These are phyloP conservation scores for Alisma plantagoaquatica DNA, from an alignment of 106 monocot species.

Conservation along the genomic window DNA sequence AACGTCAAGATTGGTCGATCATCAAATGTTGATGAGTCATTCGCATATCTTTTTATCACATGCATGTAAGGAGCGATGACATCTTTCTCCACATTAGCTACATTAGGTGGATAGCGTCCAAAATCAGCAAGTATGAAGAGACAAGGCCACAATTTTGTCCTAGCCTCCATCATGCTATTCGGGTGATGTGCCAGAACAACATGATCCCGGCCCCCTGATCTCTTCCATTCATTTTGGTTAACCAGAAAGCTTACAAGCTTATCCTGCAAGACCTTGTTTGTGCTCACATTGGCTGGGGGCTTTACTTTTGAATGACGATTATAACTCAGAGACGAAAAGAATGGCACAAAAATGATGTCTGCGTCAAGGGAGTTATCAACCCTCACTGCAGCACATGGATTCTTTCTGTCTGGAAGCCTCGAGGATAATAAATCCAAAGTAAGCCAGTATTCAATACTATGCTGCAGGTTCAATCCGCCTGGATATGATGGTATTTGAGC, in stretches of 20 bases:
- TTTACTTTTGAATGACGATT: constrained; percentile 45
- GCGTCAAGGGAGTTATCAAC: constrained; percentile 46
- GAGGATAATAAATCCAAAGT: constrained; percentile 66
- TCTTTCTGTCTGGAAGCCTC: constrained; percentile 8
- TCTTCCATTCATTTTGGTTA: constrained; percentile 52
- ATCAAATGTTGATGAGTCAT: constrained; percentile 53
- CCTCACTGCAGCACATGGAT: constrained; percentile 40
- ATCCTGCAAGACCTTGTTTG: constrained; percentile 44
- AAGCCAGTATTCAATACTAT: constrained; percentile 83
- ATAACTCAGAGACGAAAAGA: constrained; percentile 78
- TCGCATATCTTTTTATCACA: constrained; percentile 31
- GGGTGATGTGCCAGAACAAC: constrained; percentile 76
- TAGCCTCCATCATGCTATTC: constrained; percentile 67
- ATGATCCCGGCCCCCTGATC: constrained; percentile 56
- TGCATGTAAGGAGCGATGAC: constrained; percentile 81
- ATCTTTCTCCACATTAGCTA: constrained; percentile 81
- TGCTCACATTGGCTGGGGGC: constrained; percentile 27
- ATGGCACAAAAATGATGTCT: constrained; percentile 68
- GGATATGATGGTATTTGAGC: constrained; percentile 38
- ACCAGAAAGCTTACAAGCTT: constrained; percentile 37
- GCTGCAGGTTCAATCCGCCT: constrained; percentile 74
- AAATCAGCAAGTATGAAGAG: constrained; percentile 78
- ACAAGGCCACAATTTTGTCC: constrained; percentile 42
- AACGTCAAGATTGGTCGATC: constrained; percentile 55
- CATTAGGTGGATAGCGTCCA: constrained; percentile 51